Percentiles rank a stretch among this genome's conserved stretches.
These are phyloP conservation scores for Lactarius hengduanensis DNA, from an alignment of 768 basidiomycete species.

Conservation along the genomic window DNA sequence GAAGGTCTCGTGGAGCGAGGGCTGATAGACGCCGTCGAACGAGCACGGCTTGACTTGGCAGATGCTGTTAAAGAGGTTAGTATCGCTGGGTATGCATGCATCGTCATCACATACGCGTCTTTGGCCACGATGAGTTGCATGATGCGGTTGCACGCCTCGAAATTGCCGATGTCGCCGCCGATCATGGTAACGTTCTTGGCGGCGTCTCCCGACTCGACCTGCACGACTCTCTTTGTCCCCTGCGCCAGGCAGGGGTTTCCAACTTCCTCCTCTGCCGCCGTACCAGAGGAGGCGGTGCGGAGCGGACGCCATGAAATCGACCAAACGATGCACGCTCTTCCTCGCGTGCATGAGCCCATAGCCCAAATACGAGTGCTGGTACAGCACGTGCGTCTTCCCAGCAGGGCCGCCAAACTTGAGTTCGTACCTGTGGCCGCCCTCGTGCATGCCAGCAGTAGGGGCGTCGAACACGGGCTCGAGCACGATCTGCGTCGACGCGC, in stretches of 20 bases:
- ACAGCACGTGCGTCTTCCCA: constrained; percentile 64
- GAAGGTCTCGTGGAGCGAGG: constrained; percentile 86
- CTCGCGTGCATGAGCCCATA: constrained; percentile 93
- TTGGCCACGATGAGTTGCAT: constrained; percentile 92
- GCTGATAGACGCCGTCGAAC: constrained; percentile 97
- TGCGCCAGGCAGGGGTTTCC: constrained; percentile 83
- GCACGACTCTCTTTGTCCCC: constrained; percentile 60
- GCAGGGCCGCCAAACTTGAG: constrained; percentile 61
- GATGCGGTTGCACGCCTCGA: constrained; percentile 81
- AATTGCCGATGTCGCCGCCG: constrained; percentile 78
- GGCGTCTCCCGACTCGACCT: constrained; percentile 49
- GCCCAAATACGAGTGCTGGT: constrained; percentile 97
- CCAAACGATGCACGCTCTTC: constrained; percentile 79
- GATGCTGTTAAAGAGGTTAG: constrained; percentile 44
- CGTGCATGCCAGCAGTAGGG: constrained; percentile 46
- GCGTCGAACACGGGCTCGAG: constrained; percentile 77
- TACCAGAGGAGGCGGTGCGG: constrained; percentile 36
- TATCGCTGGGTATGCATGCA: neutral
- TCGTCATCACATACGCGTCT: constrained; percentile 56
- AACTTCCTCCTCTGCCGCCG: constrained; percentile 35
- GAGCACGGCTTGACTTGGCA: constrained; percentile 94
- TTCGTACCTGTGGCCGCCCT: constrained; percentile 91
- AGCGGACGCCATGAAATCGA: constrained; percentile 76
- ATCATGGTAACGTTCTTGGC: constrained; percentile 77
- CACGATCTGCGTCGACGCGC: constrained; percentile 96